A percentile compares a stretch with the other conserved stretches of the same genome.
phyloP scores from a whole-genome alignment of 345 rosid genomes.

The Cardamine chenopodiifolia region DNA sequence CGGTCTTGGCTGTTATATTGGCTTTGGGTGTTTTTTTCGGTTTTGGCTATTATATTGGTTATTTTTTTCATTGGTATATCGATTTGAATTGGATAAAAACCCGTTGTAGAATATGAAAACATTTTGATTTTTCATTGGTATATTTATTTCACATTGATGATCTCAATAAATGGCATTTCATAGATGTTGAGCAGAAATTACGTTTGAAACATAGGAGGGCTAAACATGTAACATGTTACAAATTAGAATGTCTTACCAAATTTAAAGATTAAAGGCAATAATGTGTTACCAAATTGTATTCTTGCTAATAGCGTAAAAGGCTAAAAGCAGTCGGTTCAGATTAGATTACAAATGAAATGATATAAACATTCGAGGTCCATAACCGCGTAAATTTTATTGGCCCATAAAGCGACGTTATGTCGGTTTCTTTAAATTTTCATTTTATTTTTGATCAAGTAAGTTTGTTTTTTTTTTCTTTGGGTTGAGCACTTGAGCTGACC shows the following conservation, averaged over 20 bases:
- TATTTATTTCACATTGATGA: not conserved
- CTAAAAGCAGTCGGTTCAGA: not conserved
- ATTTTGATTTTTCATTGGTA: no score
- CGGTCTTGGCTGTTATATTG: not conserved
- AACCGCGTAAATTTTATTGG: not conserved
- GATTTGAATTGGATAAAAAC: not conserved
- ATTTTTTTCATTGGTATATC: not conserved
- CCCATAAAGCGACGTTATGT: not conserved
- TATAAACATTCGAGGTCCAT: not conserved
- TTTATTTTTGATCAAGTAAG: not conserved
- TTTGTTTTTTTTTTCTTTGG: not conserved
- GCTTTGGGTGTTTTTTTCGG: not conserved
- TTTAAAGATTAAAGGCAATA: not conserved
- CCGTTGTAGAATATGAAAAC: not conserved
- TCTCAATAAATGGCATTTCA: not conserved
- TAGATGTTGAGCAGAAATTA: not conserved
- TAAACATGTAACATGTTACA: not conserved
- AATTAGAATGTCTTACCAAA: not conserved
- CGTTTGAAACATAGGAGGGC: not conserved
- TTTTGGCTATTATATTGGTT: not conserved
- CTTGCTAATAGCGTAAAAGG: not conserved
- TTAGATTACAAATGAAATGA: not conserved
- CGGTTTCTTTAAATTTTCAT: not conserved
- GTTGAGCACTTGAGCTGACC: conserved; percentile 14
- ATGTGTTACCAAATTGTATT: not conserved